Percentiles rank a stretch among this genome's conserved stretches.
Evolutionary conservation across 306 rosid species (phyloP).

Genomic region (Cucurbita pepo): DNA sequence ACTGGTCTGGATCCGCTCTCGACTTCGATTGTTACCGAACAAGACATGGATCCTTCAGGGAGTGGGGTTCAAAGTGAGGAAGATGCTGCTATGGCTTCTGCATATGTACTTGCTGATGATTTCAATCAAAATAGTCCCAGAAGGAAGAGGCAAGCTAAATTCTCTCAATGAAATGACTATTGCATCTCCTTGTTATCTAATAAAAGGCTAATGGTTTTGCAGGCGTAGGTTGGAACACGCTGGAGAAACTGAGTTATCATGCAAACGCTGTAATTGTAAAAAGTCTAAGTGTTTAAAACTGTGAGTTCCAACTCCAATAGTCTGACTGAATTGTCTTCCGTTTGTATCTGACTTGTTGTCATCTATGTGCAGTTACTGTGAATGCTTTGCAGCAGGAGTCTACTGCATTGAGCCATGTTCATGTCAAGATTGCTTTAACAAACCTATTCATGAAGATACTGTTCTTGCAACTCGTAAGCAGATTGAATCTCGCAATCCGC

Average conservation of each 20-base stretch:
- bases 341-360: not conserved
- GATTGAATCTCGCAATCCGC: constrained; percentile 80
- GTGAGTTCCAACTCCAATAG: constrained; percentile 29
- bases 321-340: not conserved
- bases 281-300: constrained; percentile 91
- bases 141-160: constrained; percentile 51
- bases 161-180: constrained; percentile 1
- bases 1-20: constrained; percentile 30
- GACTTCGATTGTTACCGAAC: constrained; percentile 27
- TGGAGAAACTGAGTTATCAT: constrained; percentile 47
- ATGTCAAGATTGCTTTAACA: constrained; percentile 76
- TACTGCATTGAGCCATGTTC: constrained; percentile 82
- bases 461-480: constrained; percentile 74
- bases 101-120: constrained; percentile 35
- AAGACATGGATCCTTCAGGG: constrained; percentile 27
- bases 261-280: constrained; percentile 87
- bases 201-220: constrained; percentile 17
- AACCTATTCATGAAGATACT: constrained; percentile 60
- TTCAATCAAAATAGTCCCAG: constrained; percentile 55
- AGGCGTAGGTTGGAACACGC: constrained; percentile 54
- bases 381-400: constrained; percentile 87
- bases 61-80: constrained; percentile 35
- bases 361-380: constrained; percentile 55
- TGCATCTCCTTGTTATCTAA: constrained; percentile 13
- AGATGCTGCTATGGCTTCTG: constrained; percentile 40